Conservation (phyloP, 2,329 filamentous ascomycete genomes). For the Colletotrichum destructivum region DNA sequence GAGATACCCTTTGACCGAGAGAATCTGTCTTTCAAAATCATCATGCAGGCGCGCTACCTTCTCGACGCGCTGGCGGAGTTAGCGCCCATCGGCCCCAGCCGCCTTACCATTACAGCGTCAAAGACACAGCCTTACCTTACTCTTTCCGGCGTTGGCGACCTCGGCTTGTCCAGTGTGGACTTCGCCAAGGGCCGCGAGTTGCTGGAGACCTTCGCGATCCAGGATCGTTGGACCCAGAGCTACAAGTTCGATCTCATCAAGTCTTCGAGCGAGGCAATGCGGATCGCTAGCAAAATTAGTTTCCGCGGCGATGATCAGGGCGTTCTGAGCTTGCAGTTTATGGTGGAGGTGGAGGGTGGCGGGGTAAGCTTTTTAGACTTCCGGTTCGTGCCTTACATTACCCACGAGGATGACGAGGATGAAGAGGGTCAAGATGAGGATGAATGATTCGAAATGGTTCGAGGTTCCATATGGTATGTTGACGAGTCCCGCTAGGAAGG, state of each 20-base stretch:
- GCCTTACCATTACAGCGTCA: slow-evolving; percentile 78
- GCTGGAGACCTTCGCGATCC: slow-evolving; percentile 81
- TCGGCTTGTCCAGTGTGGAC: slow-evolving; percentile 76
- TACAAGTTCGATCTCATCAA: slow-evolving; percentile 93
- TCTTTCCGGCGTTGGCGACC: slow-evolving; percentile 75
- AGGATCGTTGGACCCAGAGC: slow-evolving; percentile 73
- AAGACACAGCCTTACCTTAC: slow-evolving; percentile 79
- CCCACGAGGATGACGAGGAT: slow-evolving; percentile 70
- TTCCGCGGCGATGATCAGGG: slow-evolving; percentile 90
- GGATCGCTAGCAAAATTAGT: slow-evolving; percentile 91
- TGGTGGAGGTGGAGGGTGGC: slow-evolving; percentile 87
- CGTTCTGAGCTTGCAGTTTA: slow-evolving; percentile 94
- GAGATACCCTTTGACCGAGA: slow-evolving; percentile 92
- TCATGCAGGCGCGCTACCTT: slow-evolving; percentile 85
- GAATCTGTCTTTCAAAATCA: slow-evolving; percentile 89
- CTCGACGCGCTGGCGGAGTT: slow-evolving; percentile 81
- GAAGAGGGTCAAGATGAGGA: slow-evolving; percentile 56
- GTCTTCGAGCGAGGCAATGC: slow-evolving; percentile 92
- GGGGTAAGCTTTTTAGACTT: slow-evolving; percentile 85
- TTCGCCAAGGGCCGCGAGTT: slow-evolving; percentile 76
- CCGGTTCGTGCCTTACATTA: slow-evolving; percentile 81
- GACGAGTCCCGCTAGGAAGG: background rate
- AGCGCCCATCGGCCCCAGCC: slow-evolving; percentile 78
- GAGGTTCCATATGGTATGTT: background rate
- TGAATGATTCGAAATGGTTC: slow-evolving; percentile 21